Evolutionary conservation across 345 rosid species (phyloP), one percentile per base, ranked within the genome.

Genomic region (Turnera subulata): DNA sequence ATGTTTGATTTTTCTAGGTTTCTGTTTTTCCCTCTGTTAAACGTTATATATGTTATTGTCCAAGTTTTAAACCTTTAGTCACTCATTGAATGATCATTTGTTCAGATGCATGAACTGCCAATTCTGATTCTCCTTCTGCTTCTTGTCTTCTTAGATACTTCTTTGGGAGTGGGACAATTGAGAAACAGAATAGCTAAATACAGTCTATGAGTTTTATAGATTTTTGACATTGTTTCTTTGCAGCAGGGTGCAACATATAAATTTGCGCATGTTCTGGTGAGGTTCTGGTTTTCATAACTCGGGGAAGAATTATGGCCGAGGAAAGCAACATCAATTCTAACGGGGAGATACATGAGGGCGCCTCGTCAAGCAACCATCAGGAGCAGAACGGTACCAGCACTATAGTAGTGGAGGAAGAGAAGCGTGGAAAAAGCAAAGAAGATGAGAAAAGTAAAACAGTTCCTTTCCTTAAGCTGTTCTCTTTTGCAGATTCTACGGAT

Each of bases 401-500:
- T 64, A 40, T 10, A 43, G 46, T 25, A 43, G 46, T 25, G 15
- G 16, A 24, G 18, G 24, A 33, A 20, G 45, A 56, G 23, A 55
- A 45, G 59, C 43, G 22, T 6, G 29, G 23, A 40, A 38, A 45
- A 18, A 17, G 46, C 49, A 49, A 53, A 37, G 39, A 45, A 17
- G 52, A 66, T 14, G 65, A 51, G 55, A 37, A 48, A 42, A 14
- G 72, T 19, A 55, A 32, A 14, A 37, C 65, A 11, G 76, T 71
- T 9, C 70, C 76, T 23, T 67, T 67, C 38, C 45, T 18, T 54
- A 64, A 68, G 72, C 73, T 71, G 2, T 75, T 75, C 60, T 48
- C 70, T 0, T 71, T 62, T 6, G 73, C 76, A 0, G 80, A 71
- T 52, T 45, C 73, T 35, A 24, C 26, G 9, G 80, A 75, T 49